These are phyloP conservation scores for Sporisorium graminicola DNA, from an alignment of 1,284 basidiomycete genomes.

Conservation along the genomic window DNA sequence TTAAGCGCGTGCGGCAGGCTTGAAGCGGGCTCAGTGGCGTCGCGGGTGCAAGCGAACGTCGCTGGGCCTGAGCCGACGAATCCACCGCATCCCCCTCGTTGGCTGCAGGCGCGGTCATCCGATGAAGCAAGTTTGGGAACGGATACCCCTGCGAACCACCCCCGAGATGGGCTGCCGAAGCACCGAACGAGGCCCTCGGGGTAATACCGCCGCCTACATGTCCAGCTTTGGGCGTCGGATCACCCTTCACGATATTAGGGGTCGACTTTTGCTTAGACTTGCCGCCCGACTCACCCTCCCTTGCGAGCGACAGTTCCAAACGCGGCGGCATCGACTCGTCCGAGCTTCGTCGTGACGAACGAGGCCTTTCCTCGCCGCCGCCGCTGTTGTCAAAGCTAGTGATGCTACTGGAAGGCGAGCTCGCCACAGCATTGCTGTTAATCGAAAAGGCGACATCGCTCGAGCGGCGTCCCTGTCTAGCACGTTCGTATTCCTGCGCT, in stretches of 20 bases:
- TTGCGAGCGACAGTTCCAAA: conserved; percentile 5
- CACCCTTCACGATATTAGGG: conserved; percentile 20
- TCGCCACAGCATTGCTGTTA: conserved; percentile 37
- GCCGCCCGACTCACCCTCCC: background rate
- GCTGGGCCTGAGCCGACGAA: background rate
- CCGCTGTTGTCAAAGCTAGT: conserved; percentile 24
- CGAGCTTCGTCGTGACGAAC: conserved; percentile 6
- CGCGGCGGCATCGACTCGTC: conserved; percentile 12
- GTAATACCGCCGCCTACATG: conserved; percentile 19
- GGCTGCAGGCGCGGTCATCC: conserved; percentile 5
- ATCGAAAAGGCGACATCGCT: conserved; percentile 39
- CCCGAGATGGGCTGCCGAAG: background rate
- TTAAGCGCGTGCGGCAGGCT: conserved; percentile 8
- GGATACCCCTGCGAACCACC: conserved; percentile 20
- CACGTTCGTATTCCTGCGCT: conserved; percentile 44
- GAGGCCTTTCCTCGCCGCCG: background rate
- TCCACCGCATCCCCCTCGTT: background rate
- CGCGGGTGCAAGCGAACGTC: conserved; percentile 9
- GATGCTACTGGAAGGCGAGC: conserved; percentile 42
- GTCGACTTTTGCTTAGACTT: conserved; percentile 2
- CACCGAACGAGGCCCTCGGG: conserved; percentile 24
- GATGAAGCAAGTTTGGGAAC: conserved; percentile 25
- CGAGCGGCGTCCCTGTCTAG: conserved; percentile 21
- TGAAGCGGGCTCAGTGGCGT: conserved; percentile 31
- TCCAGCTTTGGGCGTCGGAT: conserved; percentile 34